Conservation (phyloP, 75 land plant genomes). For the Pinus tabuliformis region DNA sequence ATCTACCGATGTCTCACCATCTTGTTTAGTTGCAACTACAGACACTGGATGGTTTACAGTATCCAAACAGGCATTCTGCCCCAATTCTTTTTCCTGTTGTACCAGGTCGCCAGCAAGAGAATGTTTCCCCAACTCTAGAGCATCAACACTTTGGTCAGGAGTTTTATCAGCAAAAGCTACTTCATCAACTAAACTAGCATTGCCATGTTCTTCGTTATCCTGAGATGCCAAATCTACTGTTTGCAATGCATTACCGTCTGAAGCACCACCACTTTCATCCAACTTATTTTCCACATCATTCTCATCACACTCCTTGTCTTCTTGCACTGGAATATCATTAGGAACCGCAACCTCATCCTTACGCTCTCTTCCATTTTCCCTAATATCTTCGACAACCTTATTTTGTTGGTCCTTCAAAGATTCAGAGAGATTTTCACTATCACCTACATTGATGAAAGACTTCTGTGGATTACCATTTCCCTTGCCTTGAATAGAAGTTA, state of each 20-base stretch:
- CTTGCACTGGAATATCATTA: not conserved
- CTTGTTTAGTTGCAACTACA: not conserved
- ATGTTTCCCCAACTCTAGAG: not conserved
- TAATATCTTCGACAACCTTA: not conserved
- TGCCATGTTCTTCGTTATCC: not conserved
- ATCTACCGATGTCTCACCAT: not conserved
- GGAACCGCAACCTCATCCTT: not conserved
- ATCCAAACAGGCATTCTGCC: slow-evolving; percentile 1
- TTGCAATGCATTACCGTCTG: not conserved
- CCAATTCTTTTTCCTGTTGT: not conserved
- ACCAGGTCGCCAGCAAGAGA: not conserved
- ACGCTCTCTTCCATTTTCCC: not conserved
- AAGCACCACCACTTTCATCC: not conserved
- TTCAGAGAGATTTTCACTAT: slow-evolving; percentile 5
- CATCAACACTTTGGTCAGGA: not conserved
- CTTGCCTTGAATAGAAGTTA: not conserved
- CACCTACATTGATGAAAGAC: not conserved
- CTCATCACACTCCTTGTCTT: not conserved
- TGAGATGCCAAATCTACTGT: not conserved
- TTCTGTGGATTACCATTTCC: not conserved
- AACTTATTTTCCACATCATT: not conserved
- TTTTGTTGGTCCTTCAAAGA: not conserved
- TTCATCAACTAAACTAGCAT: not conserved
- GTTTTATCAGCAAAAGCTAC: not conserved
- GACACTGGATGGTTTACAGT: not conserved